Conservation (phyloP, 345 rosid genomes). For the Brassica nigra region DNA sequence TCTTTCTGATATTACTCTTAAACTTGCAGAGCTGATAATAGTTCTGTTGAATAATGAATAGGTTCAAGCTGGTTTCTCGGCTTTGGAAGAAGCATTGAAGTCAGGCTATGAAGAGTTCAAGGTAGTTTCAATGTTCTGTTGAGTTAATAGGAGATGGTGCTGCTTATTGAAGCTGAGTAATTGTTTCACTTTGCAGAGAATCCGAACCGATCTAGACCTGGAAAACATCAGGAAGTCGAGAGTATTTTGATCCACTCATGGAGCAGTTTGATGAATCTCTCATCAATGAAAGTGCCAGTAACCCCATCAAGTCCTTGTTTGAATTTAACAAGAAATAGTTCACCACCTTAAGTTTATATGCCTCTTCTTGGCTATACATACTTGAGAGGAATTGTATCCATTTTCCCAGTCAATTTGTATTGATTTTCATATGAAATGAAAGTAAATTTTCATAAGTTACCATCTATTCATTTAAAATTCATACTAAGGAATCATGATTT, state of each 20-base stretch:
- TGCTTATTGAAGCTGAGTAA: conserved; percentile 22
- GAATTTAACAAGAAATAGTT: conserved; percentile 72
- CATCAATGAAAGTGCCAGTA: conserved; percentile 87
- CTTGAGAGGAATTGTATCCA: conserved; percentile 12
- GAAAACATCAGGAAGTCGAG: conserved; percentile 55
- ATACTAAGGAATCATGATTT: conserved; percentile 24
- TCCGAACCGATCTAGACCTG: conserved; percentile 83
- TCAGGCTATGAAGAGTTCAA: conserved; percentile 87
- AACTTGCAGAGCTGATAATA: not conserved
- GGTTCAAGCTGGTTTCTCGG: conserved; percentile 86
- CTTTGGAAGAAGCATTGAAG: conserved; percentile 83
- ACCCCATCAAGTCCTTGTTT: conserved; percentile 85
- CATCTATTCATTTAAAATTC: too few relatives aligned
- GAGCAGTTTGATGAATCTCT: conserved; percentile 90
- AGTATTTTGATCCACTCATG: conserved; percentile 67
- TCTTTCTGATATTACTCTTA: conserved; percentile 3
- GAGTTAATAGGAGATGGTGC: too few relatives aligned
- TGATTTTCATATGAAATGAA: not conserved
- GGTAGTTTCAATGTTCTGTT: conserved; percentile 42
- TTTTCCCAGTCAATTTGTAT: not conserved
- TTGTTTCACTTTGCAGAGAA: conserved; percentile 56
- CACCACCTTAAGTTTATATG: conserved; percentile 1
- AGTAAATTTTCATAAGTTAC: not conserved
- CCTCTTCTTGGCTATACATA: conserved; percentile 19
- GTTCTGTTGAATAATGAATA: conserved; percentile 26